Conservation (phyloP, 1,139 yeast species). For the Nadsonia commutata region DNA sequence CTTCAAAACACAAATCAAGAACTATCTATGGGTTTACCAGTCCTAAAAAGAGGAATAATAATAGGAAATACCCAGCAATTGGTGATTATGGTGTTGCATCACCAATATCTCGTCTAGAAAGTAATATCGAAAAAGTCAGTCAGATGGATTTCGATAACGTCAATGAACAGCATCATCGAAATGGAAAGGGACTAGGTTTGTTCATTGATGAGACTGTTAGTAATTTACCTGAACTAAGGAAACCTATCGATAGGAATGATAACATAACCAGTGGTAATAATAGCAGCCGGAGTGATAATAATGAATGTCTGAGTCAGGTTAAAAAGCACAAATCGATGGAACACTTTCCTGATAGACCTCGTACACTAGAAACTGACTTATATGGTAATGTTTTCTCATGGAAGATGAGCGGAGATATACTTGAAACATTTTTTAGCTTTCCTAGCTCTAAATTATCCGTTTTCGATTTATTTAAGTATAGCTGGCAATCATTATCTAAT, state of each 20-base stretch:
- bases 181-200: not conserved
- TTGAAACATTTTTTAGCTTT: not conserved
- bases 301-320: not conserved
- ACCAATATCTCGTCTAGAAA: too few relatives aligned
- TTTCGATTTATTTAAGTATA: not conserved
- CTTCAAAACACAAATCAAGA: too few relatives aligned
- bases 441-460: not conserved
- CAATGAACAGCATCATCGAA: not conserved
- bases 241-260: not conserved
- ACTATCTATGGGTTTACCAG: not conserved
- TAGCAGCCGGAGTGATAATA: not conserved
- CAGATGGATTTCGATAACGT: not conserved
- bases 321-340: not conserved
- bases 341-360: not conserved
- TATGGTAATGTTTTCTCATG: not conserved
- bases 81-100: too few relatives aligned
- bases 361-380: not conserved
- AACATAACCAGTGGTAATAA: not conserved
- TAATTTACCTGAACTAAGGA: too few relatives aligned
- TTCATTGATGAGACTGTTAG: not conserved
- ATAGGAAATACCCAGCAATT: too few relatives aligned
- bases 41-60: not conserved
- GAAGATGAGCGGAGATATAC: not conserved
- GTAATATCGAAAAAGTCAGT: not conserved
- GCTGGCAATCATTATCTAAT: not conserved